Evolutionary conservation across 2,329 filamentous ascomycete genomes (phyloP).

Genomic region (Trichoderma guizhouense): DNA sequence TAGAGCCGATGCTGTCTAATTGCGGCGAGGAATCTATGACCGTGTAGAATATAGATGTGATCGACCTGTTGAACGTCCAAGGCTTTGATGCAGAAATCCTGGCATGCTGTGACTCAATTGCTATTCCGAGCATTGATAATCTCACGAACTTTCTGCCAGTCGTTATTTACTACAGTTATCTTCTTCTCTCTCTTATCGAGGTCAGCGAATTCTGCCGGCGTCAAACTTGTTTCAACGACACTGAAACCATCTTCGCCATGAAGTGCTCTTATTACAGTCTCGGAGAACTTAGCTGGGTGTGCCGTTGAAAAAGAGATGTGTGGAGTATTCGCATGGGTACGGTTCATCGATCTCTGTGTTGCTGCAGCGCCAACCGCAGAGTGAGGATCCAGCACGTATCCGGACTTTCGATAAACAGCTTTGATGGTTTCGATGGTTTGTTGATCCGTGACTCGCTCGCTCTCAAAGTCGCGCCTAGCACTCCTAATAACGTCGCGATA

Average conservation of each 20-base stretch:
- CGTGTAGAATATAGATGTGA: not conserved
- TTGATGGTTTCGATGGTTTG: constrained; percentile 66
- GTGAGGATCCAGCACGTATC: constrained; percentile 91
- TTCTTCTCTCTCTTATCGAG: constrained; percentile 73
- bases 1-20: not conserved
- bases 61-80: not conserved
- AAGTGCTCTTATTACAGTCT: constrained; percentile 77
- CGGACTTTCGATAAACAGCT: constrained; percentile 53
- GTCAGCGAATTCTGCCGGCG: constrained; percentile 78
- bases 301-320: constrained; percentile 90
- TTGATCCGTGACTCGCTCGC: constrained; percentile 65
- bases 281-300: constrained; percentile 91
- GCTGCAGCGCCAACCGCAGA: constrained; percentile 83
- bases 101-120: constrained; percentile 50
- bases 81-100: not conserved
- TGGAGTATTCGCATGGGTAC: constrained; percentile 48
- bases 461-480: constrained; percentile 74
- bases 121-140: constrained; percentile 72
- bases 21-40: not conserved
- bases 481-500: constrained; percentile 67
- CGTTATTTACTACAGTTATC: constrained; percentile 65
- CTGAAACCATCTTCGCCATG: constrained; percentile 67
- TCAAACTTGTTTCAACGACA: constrained; percentile 73
- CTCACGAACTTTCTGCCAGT: constrained; percentile 71
- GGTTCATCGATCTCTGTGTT: constrained; percentile 63